phyloP scores from a whole-genome alignment of 768 basidiomycete genomes.

The Baorangia bicolor region DNA sequence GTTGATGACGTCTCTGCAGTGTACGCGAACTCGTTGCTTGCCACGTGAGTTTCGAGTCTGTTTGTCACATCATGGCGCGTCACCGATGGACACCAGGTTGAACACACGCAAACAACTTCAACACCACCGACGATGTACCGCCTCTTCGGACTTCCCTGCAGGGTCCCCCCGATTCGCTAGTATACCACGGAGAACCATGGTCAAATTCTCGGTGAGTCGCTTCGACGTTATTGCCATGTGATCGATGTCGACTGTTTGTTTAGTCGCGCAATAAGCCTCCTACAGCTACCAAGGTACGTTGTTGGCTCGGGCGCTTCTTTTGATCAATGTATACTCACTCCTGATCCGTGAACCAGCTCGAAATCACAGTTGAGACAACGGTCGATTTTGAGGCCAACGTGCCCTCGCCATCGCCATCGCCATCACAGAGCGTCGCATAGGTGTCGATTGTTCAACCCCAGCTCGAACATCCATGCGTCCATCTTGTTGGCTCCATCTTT shows the following conservation, averaged over 20 bases:
- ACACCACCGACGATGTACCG: constrained; percentile 27
- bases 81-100: constrained; percentile 23
- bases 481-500: no score
- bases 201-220: constrained; percentile 12
- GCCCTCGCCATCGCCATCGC: no score
- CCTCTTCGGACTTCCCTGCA: constrained; percentile 29
- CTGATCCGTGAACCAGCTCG: no score
- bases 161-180: constrained; percentile 26
- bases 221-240: not conserved
- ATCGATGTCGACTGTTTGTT: not conserved
- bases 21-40: constrained; percentile 52
- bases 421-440: no score
- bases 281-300: constrained; percentile 21
- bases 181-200: constrained; percentile 13
- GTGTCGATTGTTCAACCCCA: no score
- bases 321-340: no score
- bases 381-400: no score
- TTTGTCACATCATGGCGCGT: not conserved
- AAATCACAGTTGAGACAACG: no score
- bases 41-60: constrained; percentile 30
- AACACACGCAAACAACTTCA: constrained; percentile 38
- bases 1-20: constrained; percentile 28
- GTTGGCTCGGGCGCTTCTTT: not conserved
- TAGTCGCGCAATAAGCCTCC: constrained; percentile 11
- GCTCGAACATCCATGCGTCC: no score